These are phyloP conservation scores for Colletotrichum musae DNA, from an alignment of 2,329 filamentous ascomycete species.

Conservation along the genomic window DNA sequence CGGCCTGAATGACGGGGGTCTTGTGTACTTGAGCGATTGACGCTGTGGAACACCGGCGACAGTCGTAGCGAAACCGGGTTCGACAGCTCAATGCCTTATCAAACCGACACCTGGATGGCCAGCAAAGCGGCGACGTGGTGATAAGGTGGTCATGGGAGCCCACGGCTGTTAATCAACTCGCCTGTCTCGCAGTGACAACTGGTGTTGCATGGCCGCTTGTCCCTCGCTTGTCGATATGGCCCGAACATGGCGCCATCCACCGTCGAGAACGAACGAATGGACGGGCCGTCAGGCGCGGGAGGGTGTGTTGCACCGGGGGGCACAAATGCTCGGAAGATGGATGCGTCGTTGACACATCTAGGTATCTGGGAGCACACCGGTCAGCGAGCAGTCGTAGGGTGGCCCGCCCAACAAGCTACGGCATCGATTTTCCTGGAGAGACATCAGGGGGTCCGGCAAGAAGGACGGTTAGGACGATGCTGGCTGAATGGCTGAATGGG, in stretches of 20 bases:
- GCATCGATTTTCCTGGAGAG: conserved; percentile 18
- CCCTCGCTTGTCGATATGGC: conserved; percentile 14
- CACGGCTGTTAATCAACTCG: conserved; percentile 6
- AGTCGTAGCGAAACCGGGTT: conserved; percentile 16
- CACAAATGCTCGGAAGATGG: conserved; percentile 23
- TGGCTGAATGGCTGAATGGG: background rate
- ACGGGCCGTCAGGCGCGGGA: conserved; percentile 10
- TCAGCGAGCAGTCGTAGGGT: conserved; percentile 29
- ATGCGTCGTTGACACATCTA: conserved; percentile 11
- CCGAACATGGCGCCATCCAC: conserved; percentile 24
- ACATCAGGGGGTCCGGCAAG: conserved; percentile 29
- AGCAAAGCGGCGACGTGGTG: conserved; percentile 15
- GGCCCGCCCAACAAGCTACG: conserved; percentile 30
- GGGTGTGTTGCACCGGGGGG: conserved; percentile 31
- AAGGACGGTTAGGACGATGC: conserved; percentile 11
- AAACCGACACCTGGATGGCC: conserved; percentile 28
- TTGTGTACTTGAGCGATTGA: conserved; percentile 6
- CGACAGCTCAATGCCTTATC: background rate
- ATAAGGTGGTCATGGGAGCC: conserved; percentile 19
- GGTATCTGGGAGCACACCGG: conserved; percentile 23
- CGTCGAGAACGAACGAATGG: conserved; percentile 20
- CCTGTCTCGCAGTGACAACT: conserved; percentile 17
- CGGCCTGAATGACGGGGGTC: conserved; percentile 1
- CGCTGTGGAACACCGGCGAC: conserved; percentile 25
- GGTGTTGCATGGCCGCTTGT: conserved; percentile 17